These are phyloP conservation scores for Neopestalotiopsis clavispora DNA, from an alignment of 2,329 filamentous ascomycete species.

Conservation along the genomic window DNA sequence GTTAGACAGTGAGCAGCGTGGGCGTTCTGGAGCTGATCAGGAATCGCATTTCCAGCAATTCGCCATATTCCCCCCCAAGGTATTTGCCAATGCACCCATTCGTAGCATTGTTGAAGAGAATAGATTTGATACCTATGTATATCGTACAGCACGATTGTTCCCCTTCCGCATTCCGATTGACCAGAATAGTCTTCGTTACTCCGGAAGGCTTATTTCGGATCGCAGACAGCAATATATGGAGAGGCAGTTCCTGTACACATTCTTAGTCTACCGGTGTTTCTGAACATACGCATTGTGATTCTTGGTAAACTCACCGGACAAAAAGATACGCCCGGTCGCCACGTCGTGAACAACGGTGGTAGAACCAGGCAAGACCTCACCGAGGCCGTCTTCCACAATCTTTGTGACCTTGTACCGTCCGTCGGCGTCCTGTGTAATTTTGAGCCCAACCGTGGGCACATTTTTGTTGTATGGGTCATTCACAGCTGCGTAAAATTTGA, in stretches of 20 bases:
- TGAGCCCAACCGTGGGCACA: constrained; percentile 25
- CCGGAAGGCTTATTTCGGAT: constrained; percentile 5
- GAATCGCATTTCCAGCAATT: constrained; percentile 3
- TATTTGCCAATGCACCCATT: not conserved
- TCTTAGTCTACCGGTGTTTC: not conserved
- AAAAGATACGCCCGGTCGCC: constrained; percentile 33
- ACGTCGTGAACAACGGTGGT: constrained; percentile 34
- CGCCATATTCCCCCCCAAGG: not conserved
- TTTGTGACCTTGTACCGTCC: constrained; percentile 29
- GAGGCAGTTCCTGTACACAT: not conserved
- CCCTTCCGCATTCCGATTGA: not conserved
- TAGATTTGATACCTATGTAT: not conserved
- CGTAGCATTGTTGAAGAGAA: not conserved
- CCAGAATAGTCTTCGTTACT: not conserved
- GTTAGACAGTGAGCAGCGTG: constrained; percentile 2
- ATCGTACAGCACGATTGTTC: not conserved
- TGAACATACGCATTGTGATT: not conserved
- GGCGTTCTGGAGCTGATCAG: constrained; percentile 1
- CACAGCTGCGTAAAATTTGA: constrained; percentile 21
- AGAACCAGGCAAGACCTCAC: constrained; percentile 29
- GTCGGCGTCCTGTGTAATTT: constrained; percentile 24
- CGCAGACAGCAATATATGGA: constrained; percentile 13
- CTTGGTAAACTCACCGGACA: constrained; percentile 24
- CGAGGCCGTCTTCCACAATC: constrained; percentile 31
- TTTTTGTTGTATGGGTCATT: constrained; percentile 25